Evolutionary conservation across 164 flowering plant species (phyloP).

Genomic region (Vitis labrusca): DNA sequence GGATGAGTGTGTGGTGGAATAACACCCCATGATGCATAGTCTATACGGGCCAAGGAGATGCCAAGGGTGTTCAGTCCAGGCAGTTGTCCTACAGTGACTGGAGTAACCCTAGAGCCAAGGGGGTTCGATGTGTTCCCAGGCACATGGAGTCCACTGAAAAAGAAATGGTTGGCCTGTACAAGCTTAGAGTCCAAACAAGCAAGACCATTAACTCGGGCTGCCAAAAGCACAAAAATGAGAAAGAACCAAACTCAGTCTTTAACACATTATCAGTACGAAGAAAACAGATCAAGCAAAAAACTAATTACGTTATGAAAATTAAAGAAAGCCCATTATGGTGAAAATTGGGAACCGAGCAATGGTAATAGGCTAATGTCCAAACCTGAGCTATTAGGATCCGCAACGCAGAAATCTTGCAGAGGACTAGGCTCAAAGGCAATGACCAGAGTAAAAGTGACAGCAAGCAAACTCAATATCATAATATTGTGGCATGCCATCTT

Average conservation of each 20-base stretch:
- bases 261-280: background rate
- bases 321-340: background rate
- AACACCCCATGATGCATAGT: slow-evolving; percentile 12
- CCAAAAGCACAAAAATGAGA: background rate
- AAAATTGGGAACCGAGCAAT: background rate
- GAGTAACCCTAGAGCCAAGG: too few relatives aligned
- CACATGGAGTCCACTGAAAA: background rate
- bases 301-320: too few relatives aligned
- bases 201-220: background rate
- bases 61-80: slow-evolving; percentile 8
- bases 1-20: slow-evolving; percentile 14
- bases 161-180: background rate
- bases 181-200: background rate
- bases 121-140: background rate
- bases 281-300: background rate
- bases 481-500: too few relatives aligned
- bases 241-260: background rate
- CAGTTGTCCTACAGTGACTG: background rate
- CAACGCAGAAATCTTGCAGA: background rate
- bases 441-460: background rate
- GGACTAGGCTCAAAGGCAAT: background rate
- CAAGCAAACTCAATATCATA: too few relatives aligned
- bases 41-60: slow-evolving; percentile 8
- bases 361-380: too few relatives aligned
- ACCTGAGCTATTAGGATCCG: background rate